These are phyloP conservation scores for Arthromyces matolae DNA, from an alignment of 768 basidiomycete genomes.

Conservation along the genomic window DNA sequence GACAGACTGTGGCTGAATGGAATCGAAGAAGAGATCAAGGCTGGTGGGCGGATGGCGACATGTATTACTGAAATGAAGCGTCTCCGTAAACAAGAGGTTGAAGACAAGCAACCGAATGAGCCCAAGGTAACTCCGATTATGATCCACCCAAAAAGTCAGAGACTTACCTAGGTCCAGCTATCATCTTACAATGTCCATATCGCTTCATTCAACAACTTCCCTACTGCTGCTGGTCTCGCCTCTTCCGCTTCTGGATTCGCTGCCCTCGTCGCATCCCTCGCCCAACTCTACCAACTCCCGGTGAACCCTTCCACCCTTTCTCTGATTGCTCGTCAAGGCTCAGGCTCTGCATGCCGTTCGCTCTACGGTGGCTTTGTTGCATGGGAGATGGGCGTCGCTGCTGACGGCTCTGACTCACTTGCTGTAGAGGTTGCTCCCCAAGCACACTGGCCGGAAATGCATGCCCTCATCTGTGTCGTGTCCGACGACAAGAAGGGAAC, in stretches of 20 bases:
- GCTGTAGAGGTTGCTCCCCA: constrained; percentile 85
- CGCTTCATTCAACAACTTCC: constrained; percentile 96
- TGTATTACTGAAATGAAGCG: constrained; percentile 87
- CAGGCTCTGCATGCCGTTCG: constrained; percentile 96
- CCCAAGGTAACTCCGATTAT: constrained; percentile 52
- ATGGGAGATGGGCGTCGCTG: constrained; percentile 73
- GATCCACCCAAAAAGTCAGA: not conserved
- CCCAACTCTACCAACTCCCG: constrained; percentile 81
- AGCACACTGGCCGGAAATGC: constrained; percentile 90
- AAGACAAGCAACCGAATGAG: constrained; percentile 60
- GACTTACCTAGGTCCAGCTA: constrained; percentile 33
- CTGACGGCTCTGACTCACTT: constrained; percentile 80
- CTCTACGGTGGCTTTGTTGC: constrained; percentile 97
- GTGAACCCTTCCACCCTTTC: constrained; percentile 79
- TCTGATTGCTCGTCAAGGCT: constrained; percentile 93
- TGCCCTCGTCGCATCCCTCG: constrained; percentile 86
- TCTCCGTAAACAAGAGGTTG: constrained; percentile 65
- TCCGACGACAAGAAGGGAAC: constrained; percentile 96
- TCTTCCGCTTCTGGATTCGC: constrained; percentile 98
- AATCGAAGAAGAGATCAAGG: constrained; percentile 83
- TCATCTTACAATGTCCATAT: constrained; percentile 80
- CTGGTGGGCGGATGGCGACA: constrained; percentile 70
- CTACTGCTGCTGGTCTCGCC: constrained; percentile 96
- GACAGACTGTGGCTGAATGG: constrained; percentile 96
- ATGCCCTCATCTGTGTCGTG: constrained; percentile 97